Conservation (phyloP, 176 grass and related monocot species). For the Carex cristatella region DNA sequence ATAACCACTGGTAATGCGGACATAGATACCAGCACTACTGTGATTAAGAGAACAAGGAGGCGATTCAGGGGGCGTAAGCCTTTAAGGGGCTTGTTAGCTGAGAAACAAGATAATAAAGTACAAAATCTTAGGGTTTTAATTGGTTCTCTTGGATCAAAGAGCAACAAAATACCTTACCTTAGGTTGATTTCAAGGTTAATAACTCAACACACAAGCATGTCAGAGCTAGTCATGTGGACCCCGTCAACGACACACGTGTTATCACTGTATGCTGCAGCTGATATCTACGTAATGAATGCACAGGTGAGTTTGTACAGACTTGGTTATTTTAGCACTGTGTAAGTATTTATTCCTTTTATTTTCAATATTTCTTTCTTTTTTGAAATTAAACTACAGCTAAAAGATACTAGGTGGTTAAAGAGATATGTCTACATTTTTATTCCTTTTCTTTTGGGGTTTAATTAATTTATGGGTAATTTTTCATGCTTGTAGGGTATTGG, state of each 20-base stretch:
- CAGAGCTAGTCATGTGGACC: conserved; percentile 44
- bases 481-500: conserved; percentile 30
- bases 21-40: conserved; percentile 6
- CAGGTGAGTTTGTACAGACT: conserved; percentile 32
- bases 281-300: conserved; percentile 50
- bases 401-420: neutral
- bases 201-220: conserved; percentile 38
- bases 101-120: conserved; percentile 22
- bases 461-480: conserved; percentile 2
- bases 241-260: conserved; percentile 36
- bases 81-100: conserved; percentile 29
- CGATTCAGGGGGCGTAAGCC: neutral
- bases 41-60: conserved; percentile 25
- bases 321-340: neutral
- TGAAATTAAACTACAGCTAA: neutral
- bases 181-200: conserved; percentile 42
- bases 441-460: neutral
- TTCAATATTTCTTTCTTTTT: neutral
- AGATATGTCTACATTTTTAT: neutral
- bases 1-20: neutral
- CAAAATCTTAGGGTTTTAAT: conserved; percentile 38
- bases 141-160: conserved; percentile 51
- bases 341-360: neutral
- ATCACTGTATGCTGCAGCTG: conserved; percentile 45
- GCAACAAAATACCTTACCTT: conserved; percentile 44